Base-by-base conservation (phyloP, 148 eudicot species). In the Camellia japonica region DNA sequence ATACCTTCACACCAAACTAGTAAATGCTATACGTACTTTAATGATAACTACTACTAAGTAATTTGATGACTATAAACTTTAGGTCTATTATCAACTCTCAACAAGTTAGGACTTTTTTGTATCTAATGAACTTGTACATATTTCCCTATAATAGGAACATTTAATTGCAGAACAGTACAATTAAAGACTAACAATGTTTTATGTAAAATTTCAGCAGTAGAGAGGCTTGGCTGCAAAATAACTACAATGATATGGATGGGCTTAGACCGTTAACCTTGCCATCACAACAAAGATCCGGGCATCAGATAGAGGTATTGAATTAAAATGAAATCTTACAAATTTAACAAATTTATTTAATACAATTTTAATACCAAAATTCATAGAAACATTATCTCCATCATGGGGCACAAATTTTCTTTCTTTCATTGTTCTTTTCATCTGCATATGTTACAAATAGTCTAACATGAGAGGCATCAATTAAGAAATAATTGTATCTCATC, bases 231-330 rank as follows among this genome's bases (percentile, higher is more conserved):
- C 47, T 78, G 64, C 88, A 80, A 62, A 75, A 49, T 23, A 77
- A 82, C 78, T 61, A 80, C 7, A 69, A 46, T n/a, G 86, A 85
- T 30, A 10, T 78, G 62, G 84, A 86, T 51, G 76, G 84, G 56
- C 82, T 80, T 41, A 77, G 82, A 79, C 58, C 82, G 59, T 79
- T 84, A 7, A 41, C 68, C 38, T 80, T 81, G 47, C 66, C 74
- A 42, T 82, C 81, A 65, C 82, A 82, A 66, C 84, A 82, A 59
- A 85, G 81, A 80, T 74, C 85, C 41, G 79, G 70, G 6, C 79
- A 73, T 78, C 83, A 73, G 12, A 71, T 81, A 6, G 88, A 88
- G 90, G 90, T 88, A 88, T 49, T 52, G 18, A 42, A 51, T 13
- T 6, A 4, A 30, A 1, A 52, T 7, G 19, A 13, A 46, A 16